Percentiles rank a stretch among this genome's conserved stretches.
phyloP scores from a whole-genome alignment of 1,139 yeast species.

The Hemisphaericaspora subhashii region DNA sequence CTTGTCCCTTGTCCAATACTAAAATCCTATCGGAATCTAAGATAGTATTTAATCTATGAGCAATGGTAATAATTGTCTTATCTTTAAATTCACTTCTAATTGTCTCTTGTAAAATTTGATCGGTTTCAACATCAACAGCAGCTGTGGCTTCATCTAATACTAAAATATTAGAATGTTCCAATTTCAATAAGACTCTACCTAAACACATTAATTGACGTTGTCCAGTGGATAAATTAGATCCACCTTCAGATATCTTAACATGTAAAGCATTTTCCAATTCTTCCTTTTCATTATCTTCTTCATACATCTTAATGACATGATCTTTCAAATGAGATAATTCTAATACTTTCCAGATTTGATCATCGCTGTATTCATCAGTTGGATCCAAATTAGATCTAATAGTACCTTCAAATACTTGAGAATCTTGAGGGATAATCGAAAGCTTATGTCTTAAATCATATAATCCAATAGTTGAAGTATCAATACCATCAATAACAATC shows the following conservation, averaged over 20 bases:
- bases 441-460: constrained; percentile 80
- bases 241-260: constrained; percentile 57
- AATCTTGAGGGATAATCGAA: constrained; percentile 95
- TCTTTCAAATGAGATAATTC: constrained; percentile 81
- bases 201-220: constrained; percentile 39
- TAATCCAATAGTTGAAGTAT: constrained; percentile 73
- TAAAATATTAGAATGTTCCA: constrained; percentile 32
- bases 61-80: constrained; percentile 90
- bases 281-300: constrained; percentile 28
- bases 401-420: constrained; percentile 94
- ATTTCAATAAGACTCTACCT: constrained; percentile 34
- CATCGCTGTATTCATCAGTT: constrained; percentile 63
- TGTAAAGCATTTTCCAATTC: constrained; percentile 51
- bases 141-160: constrained; percentile 96
- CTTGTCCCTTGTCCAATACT: constrained; percentile 81
- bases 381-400: constrained; percentile 90
- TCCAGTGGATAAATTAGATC: constrained; percentile 38
- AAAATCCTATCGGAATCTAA: constrained; percentile 87
- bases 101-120: constrained; percentile 80
- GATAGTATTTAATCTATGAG: constrained; percentile 91
- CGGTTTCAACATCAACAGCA: constrained; percentile 96
- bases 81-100: constrained; percentile 82
- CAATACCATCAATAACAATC: constrained; percentile 70
- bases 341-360: constrained; percentile 81
- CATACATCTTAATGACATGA: constrained; percentile 65